A percentile compares a stretch with the other conserved stretches of the same genome.
Evolutionary conservation across 495 filamentous ascomycete genomes (phyloP).

Genomic region (Aspergillus campestris): DNA sequence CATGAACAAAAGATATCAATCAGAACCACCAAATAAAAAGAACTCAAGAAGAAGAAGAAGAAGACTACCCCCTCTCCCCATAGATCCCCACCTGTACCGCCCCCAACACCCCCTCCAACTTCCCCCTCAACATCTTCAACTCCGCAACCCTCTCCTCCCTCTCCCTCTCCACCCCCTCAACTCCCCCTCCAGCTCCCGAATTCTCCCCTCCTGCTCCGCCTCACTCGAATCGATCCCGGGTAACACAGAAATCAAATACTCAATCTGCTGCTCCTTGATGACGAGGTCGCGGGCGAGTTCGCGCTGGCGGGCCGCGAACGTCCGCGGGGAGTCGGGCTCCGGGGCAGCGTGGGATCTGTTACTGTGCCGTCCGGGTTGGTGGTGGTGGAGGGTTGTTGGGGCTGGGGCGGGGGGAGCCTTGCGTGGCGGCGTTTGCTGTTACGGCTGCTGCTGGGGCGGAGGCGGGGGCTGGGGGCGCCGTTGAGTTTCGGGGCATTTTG

Average conservation of each 20-base stretch:
- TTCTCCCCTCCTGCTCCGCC: constrained; percentile 66
- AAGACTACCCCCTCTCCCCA: constrained; percentile 14
- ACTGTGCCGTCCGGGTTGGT: constrained; percentile 2
- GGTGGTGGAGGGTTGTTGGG: constrained; percentile 15
- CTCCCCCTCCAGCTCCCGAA: constrained; percentile 68
- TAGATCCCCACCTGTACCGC: constrained; percentile 33
- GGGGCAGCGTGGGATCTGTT: constrained; percentile 30
- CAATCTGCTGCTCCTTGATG: constrained; percentile 89
- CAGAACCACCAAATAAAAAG: not conserved
- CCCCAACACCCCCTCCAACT: constrained; percentile 54
- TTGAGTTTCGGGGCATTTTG: constrained; percentile 34
- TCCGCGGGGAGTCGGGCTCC: constrained; percentile 50
- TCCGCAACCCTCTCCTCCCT: constrained; percentile 61
- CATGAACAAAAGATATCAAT: not conserved
- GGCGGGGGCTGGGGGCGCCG: constrained; percentile 35
- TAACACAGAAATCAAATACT: constrained; percentile 71
- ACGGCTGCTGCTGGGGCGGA: constrained; percentile 17
- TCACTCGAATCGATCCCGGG: constrained; percentile 82
- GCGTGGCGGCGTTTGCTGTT: constrained; percentile 10
- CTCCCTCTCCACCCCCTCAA: constrained; percentile 67
- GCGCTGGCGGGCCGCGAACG: constrained; percentile 60
- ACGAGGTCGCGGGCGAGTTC: constrained; percentile 86
- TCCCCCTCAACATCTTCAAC: constrained; percentile 55
- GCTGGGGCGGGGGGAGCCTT: constrained; percentile 23
- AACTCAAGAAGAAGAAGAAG: not conserved